A percentile compares a stretch with the other conserved stretches of the same genome.
Conservation (phyloP, 2,329 filamentous ascomycete species). For the Pyrenophora seminiperda region DNA sequence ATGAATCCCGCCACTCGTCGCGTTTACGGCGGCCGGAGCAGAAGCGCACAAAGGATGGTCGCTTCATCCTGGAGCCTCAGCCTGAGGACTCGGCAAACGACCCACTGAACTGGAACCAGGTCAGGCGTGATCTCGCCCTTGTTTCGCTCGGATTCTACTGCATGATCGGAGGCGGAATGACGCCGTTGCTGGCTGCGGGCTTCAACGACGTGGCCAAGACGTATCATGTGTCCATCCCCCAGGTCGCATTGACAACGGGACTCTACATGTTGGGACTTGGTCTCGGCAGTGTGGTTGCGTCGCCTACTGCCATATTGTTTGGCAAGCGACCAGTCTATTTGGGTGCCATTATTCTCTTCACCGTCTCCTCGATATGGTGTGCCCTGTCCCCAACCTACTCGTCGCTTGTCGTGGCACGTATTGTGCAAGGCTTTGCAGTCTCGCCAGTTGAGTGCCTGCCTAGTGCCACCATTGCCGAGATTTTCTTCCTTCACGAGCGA, state of each 20-base stretch:
- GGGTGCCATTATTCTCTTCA: conserved; percentile 75
- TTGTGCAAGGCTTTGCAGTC: conserved; percentile 86
- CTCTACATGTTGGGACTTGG: conserved; percentile 94
- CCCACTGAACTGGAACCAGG: conserved; percentile 86
- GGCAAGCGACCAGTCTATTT: conserved; percentile 94
- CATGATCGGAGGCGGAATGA: conserved; percentile 91
- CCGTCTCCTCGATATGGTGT: conserved; percentile 80
- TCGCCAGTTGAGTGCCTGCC: conserved; percentile 91
- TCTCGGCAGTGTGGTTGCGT: conserved; percentile 80
- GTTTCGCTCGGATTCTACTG: conserved; percentile 88
- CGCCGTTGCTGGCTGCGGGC: conserved; percentile 84
- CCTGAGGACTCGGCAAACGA: conserved; percentile 91
- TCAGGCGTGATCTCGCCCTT: conserved; percentile 79
- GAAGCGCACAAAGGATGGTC: conserved; percentile 81
- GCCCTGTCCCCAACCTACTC: conserved; percentile 79
- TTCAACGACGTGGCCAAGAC: conserved; percentile 78
- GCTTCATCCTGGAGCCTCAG: conserved; percentile 87
- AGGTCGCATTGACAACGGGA: conserved; percentile 85
- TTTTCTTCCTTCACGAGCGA: conserved; percentile 93
- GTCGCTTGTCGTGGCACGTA: conserved; percentile 78
- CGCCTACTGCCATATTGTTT: conserved; percentile 86
- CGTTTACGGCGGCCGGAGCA: conserved; percentile 49
- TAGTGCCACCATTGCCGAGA: conserved; percentile 92
- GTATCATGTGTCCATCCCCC: conserved; percentile 69
- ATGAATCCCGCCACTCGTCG: conserved; percentile 33